These are phyloP conservation scores for Kodamaea hsintzibuensis DNA, from an alignment of 805 yeast species.

Conservation along the genomic window DNA sequence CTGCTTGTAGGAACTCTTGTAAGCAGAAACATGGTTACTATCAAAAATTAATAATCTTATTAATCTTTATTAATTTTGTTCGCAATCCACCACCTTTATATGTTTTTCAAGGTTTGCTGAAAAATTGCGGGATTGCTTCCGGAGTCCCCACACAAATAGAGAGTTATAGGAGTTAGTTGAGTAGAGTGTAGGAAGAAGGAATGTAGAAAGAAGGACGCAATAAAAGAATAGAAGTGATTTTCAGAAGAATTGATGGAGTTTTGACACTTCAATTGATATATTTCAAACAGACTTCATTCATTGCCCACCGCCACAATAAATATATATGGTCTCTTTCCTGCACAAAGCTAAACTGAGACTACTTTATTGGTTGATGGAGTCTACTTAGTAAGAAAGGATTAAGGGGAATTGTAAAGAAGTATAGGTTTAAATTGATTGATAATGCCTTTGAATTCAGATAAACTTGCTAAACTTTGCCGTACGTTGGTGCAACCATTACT, in stretches of 20 bases:
- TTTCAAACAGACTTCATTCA: no score
- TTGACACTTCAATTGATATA: no score
- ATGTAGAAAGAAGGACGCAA: no score
- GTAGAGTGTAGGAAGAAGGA: neutral
- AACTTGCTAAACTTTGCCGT: neutral
- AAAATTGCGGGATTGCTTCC: neutral
- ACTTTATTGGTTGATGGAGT: neutral
- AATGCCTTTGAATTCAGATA: neutral
- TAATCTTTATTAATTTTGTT: neutral
- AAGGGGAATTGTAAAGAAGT: neutral
- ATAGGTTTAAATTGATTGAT: neutral
- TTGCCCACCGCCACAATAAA: no score
- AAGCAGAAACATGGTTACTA: slow-evolving; percentile 9
- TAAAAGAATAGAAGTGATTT: no score
- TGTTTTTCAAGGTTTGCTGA: neutral
- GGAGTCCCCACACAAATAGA: neutral
- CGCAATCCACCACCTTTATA: slow-evolving; percentile 2
- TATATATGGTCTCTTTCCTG: no score
- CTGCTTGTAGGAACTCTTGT: slow-evolving; percentile 20
- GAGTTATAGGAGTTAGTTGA: neutral
- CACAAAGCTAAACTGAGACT: neutral
- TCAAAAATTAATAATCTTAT: neutral
- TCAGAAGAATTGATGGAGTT: no score
- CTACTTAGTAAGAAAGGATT: neutral
- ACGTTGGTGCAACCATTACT: slow-evolving; percentile 69